Evolutionary conservation across 345 rosid species (phyloP).

Genomic region (Psidium guajava): DNA sequence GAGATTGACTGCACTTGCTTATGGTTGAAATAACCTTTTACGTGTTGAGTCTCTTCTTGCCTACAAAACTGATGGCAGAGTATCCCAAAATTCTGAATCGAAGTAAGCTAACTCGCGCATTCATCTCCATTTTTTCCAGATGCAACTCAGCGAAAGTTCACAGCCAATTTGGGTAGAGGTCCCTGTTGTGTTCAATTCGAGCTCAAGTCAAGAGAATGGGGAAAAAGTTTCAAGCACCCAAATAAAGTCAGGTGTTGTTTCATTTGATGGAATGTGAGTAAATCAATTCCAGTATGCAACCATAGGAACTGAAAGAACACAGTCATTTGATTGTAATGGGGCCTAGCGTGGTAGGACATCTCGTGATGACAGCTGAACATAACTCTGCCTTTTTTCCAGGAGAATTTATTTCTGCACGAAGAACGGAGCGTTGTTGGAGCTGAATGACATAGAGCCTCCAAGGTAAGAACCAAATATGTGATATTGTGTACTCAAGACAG

Average conservation of each 20-base stretch:
- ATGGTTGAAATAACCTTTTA: background rate
- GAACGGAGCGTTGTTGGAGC: conserved; percentile 43
- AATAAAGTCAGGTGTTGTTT: conserved; percentile 48
- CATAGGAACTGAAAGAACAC: background rate
- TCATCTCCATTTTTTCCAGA: conserved; percentile 11
- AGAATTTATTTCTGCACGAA: conserved; percentile 52
- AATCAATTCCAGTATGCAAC: background rate
- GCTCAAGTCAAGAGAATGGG: conserved; percentile 16
- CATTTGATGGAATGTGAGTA: conserved; percentile 43
- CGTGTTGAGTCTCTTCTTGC: background rate
- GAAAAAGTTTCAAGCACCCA: conserved; percentile 20
- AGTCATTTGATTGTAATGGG: background rate
- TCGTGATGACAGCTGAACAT: background rate
- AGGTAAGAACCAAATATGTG: conserved; percentile 25
- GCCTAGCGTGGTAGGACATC: background rate
- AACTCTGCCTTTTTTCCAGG: conserved; percentile 12
- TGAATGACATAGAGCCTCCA: conserved; percentile 34
- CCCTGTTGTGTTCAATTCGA: conserved; percentile 17
- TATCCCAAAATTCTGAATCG: background rate
- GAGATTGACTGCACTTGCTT: background rate
- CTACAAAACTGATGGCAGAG: background rate
- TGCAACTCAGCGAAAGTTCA: conserved; percentile 41
- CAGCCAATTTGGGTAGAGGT: conserved; percentile 52
- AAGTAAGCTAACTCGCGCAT: background rate
- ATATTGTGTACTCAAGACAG: background rate